Conservation (phyloP, 2,329 filamentous ascomycete species). For the Xylariaceae sp. region DNA sequence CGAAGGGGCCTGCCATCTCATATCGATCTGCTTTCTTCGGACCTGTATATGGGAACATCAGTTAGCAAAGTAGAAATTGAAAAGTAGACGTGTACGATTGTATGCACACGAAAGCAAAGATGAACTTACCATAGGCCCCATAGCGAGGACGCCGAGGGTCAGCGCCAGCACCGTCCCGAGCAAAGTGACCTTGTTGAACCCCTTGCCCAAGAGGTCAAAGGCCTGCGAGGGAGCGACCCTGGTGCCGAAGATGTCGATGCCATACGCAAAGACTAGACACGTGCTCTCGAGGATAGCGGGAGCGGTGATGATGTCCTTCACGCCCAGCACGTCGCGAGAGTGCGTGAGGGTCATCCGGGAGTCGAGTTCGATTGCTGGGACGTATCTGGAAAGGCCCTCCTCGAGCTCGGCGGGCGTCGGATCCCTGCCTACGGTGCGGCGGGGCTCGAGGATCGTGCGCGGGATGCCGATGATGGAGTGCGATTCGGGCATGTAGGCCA, state of each 20-base stretch:
- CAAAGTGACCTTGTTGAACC: conserved; percentile 87
- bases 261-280: conserved; percentile 81
- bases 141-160: conserved; percentile 65
- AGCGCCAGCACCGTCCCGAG: conserved; percentile 78
- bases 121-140: conserved; percentile 77
- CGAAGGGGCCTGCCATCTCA: conserved; percentile 28
- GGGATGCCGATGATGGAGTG: conserved; percentile 76
- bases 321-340: conserved; percentile 71
- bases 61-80: conserved; percentile 1
- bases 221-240: conserved; percentile 79
- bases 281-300: conserved; percentile 88
- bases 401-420: conserved; percentile 72
- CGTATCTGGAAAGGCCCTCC: conserved; percentile 76
- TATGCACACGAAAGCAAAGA: neutral
- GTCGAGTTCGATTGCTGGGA: conserved; percentile 74
- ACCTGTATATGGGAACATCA: conserved; percentile 31
- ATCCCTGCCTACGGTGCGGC: conserved; percentile 79
- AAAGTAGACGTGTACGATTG: neutral
- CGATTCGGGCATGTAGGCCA: conserved; percentile 69
- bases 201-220: conserved; percentile 89
- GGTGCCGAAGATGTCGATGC: conserved; percentile 82
- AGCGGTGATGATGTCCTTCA: conserved; percentile 65
- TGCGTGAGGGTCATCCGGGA: conserved; percentile 77
- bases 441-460: conserved; percentile 72
- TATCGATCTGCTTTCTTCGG: conserved; percentile 45